Base-by-base conservation (phyloP, 2,329 filamentous ascomycete genomes). In the Aspergillus tamarii region DNA sequence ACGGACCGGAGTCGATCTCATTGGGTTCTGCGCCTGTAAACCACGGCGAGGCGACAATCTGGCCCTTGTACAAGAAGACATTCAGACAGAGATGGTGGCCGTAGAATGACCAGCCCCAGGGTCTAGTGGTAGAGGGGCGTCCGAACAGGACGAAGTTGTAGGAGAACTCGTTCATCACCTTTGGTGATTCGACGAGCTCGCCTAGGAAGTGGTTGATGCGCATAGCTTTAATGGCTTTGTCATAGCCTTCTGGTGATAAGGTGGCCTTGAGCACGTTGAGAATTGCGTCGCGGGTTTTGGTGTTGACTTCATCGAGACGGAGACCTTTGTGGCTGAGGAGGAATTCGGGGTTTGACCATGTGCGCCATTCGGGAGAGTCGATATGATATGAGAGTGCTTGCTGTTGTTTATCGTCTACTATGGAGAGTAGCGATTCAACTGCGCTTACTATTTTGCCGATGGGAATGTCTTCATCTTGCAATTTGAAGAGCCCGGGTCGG, bases 1-100 rank as follows among this genome's bases (percentile, higher is more conserved):
- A 84, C 0, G 84, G 84, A 0, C 90, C 90, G 0, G 77, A 76
- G 67, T 93, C 91, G 69, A 93, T 91, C 41, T 88, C 71, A 70
- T 94, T 93, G 0, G 91, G 91, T 76, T 94, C 91, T 0, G 91
- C 91, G 60, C 91, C 91, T 0, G 90, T 92, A 77, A 94, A 94
- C 78, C 88, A 91, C 0, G 91, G 91, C 0, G 87, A 88, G 3
- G 92, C 82, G 52, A 92, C 80, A 57, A 93, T 88, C 74, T 92
- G 89, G 0, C 80, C 77, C 36, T 82, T 82, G 71, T 88, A 85
- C 61, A 93, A 82, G 72, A 93, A 90, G 26, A 91, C 83, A 70
- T 88, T 89, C 2, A 94, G 82, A 68, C 90, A 92, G 2, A 94
- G 82, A 69, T 94, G 91, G 74, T 94, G 91, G 8, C 91, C 91